Evolutionary conservation across 306 rosid genomes (phyloP), one percentile per base, ranked within the genome.

Genomic region (Quercus gilva): DNA sequence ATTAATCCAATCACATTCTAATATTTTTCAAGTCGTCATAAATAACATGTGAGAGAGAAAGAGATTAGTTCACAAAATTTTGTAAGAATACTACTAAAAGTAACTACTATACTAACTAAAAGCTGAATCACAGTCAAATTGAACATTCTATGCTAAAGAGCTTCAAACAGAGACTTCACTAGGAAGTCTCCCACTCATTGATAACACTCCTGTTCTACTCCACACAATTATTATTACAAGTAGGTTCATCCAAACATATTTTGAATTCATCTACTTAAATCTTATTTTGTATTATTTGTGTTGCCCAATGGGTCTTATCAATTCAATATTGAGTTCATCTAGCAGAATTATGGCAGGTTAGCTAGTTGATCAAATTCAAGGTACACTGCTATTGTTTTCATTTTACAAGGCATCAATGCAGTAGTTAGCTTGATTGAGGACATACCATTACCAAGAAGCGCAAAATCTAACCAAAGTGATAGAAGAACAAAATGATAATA

Each of bases 1-100:
- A 64, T 82, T 78, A 90, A 43, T 73, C 73, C 74, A 33, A 68
- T 74, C 74, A 29, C 25, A 74, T 52, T 74, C 29, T 71, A 64
- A 31, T 59, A 25, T 69, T 23, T 37, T 71, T 64, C 53, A 23
- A 43, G 71, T 15, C 74, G 71, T 15, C 74, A 76, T 28, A 65
- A 58, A 63, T 68, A 78, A 2, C 58, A 64, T 21, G 71, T 58
- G 73, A 6, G 67, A 49, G 49, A 60, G 70, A 26, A 51, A 29
- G 67, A 76, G 68, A 25, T 57, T 67, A 74, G 80, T 53, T 72
- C 76, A 83, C 41, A 63, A 14, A 63, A 63, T 4, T 63, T 63
- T 13, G 29, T 60, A 10, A 23, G n/a, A 63, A 12, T 26, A 7
- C 11, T 63, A 9, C 21, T 23, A 23, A 59, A 63, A 63, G 26